Base-by-base conservation (phyloP, 2,329 filamentous ascomycete species). In the Phoma sp. region DNA sequence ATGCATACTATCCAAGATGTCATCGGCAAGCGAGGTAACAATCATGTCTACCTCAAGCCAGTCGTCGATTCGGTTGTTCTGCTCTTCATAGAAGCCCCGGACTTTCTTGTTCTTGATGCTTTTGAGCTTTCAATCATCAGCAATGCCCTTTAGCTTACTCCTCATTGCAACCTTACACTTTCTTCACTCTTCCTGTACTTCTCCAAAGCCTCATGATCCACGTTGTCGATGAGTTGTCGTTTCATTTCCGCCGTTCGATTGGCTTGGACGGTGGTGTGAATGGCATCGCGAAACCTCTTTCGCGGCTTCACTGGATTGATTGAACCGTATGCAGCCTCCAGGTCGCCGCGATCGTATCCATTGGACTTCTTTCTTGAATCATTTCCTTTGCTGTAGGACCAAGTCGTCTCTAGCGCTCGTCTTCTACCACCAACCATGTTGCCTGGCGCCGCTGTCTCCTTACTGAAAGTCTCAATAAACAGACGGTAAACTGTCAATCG, bases 1-100 rank as follows among this genome's bases (percentile, higher is more conserved):
- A 55, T 83, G 78, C 78, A 86, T 84, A 34, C 78, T 82, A 53
- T 86, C 84, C n/a, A 86, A 74, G 7, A 86, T 80, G 61, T 86
- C 82, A 62, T 85, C 83, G 10, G 83, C 81, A 32, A 86, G 76
- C 20, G 79, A 77, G 57, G 78, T 78, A 36, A 86, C 84, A 6
- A 85, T 75, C 29, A 81, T 79, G 67, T 86, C 83, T 28, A 86
- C 82, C 66, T 86, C 82, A 10, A 84, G 69, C 83, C 83, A 85
- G 58, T 84, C 83, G 56, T 85, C 81, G 10, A 86, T 65, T 1
- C 78, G 71, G 9, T 77, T 72, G 57, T 86, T 86, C 61, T 85
- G 83, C 12, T 74, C 73, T 57, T 82, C 75, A 68, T 86, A 86
- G 62, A 84, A 86, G 3, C 68, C 59, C 14, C 80, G 74, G n/a